phyloP scores from a whole-genome alignment of 805 yeast genomes.

The Metschnikowia cubensis region DNA sequence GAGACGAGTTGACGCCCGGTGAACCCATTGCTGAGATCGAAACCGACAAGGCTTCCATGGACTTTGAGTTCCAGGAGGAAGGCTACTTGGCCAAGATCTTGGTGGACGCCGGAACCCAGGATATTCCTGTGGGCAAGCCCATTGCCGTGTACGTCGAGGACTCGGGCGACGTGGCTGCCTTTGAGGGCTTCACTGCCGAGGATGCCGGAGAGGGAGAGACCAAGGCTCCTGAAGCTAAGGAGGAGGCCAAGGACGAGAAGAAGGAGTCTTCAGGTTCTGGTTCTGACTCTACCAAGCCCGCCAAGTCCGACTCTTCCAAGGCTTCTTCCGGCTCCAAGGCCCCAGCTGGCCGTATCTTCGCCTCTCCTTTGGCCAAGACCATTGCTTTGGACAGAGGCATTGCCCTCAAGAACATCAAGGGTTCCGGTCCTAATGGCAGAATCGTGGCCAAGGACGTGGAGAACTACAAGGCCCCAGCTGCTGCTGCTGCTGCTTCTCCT shows the following conservation, averaged over 20 bases:
- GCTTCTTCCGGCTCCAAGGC: conserved; percentile 22
- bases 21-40: conserved; percentile 95
- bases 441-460: conserved; percentile 90
- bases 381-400: conserved; percentile 91
- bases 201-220: conserved; percentile 62
- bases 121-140: conserved; percentile 91
- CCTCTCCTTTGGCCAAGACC: conserved; percentile 93
- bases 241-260: conserved; percentile 27
- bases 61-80: conserved; percentile 96
- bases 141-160: conserved; percentile 96
- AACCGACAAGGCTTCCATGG: conserved; percentile 98
- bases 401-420: conserved; percentile 76
- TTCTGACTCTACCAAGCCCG: conserved; percentile 23
- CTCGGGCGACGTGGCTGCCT: conserved; percentile 77
- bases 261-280: conserved; percentile 12
- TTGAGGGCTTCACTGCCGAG: conserved; percentile 75
- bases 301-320: conserved; percentile 33
- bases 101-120: conserved; percentile 80
- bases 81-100: conserved; percentile 87
- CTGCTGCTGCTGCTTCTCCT: conserved; percentile 37
- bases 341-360: conserved; percentile 68
- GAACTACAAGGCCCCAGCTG: conserved; percentile 47
- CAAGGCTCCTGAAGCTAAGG: conserved; percentile 43
- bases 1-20: conserved; percentile 87
- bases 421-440: conserved; percentile 95